These are phyloP conservation scores for Mallotus japonicus DNA, from an alignment of 441 rosid genomes.

Conservation along the genomic window DNA sequence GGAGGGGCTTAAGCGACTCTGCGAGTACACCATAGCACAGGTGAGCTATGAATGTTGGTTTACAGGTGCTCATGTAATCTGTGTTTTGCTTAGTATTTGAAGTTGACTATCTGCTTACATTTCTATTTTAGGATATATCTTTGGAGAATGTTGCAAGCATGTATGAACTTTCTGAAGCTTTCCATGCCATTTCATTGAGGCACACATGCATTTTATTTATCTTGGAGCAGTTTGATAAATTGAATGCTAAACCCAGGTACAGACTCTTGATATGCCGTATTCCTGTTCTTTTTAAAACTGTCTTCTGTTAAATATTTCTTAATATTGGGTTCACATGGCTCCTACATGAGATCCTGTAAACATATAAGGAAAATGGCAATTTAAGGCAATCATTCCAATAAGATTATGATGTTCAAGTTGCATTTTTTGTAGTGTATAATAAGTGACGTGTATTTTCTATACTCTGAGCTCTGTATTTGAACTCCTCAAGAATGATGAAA, in stretches of 20 bases:
- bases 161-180: conserved; percentile 99
- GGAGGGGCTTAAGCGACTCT: conserved; percentile 94
- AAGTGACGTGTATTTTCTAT: background rate
- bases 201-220: conserved; percentile 89
- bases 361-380: background rate
- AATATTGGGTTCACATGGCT: background rate
- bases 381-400: background rate
- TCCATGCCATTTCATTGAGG: conserved; percentile 87
- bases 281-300: background rate
- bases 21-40: conserved; percentile 96
- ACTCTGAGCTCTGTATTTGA: background rate
- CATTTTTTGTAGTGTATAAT: background rate
- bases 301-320: background rate
- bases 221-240: conserved; percentile 83
- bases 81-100: conserved; percentile 17
- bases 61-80: conserved; percentile 5
- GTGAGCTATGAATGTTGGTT: conserved; percentile 42
- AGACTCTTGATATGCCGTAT: background rate
- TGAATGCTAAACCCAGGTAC: conserved; percentile 78
- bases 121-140: conserved; percentile 62
- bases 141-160: conserved; percentile 85
- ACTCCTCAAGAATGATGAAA: background rate
- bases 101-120: conserved; percentile 12
- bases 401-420: background rate
- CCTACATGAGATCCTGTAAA: background rate